Percentiles rank a stretch among this genome's conserved stretches.
phyloP scores from a whole-genome alignment of 2,329 filamentous ascomycete species.

The Cryphonectria radicalis region DNA sequence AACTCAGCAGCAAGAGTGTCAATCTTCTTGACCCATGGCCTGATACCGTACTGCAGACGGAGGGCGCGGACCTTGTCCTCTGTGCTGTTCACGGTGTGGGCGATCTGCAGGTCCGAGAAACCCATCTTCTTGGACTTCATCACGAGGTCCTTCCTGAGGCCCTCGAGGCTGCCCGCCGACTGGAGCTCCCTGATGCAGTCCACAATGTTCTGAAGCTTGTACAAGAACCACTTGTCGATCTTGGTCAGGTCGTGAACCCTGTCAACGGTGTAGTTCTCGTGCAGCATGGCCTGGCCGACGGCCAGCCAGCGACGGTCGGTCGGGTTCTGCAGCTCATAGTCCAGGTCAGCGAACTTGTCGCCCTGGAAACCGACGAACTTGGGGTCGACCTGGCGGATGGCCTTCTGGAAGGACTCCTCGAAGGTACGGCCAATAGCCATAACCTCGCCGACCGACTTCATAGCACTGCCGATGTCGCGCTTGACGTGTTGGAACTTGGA shows the following conservation, averaged over 20 bases:
- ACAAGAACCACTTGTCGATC: slow-evolving; percentile 99
- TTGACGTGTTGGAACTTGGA: slow-evolving; percentile 99
- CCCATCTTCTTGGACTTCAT: slow-evolving; percentile 95
- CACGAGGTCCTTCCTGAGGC: slow-evolving; percentile 85
- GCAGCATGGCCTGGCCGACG: slow-evolving; percentile 95
- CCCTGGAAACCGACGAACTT: slow-evolving; percentile 92
- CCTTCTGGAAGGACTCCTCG: slow-evolving; percentile 99
- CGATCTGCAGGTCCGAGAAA: slow-evolving; percentile 97
- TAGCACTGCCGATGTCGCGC: slow-evolving; percentile 93
- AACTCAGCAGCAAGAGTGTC: slow-evolving; percentile 97
- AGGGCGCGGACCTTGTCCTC: slow-evolving; percentile 89
- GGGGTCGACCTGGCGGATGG: slow-evolving; percentile 95
- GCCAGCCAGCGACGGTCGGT: slow-evolving; percentile 97
- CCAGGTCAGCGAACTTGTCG: slow-evolving; percentile 90
- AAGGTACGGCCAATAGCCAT: slow-evolving; percentile 99
- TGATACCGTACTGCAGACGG: slow-evolving; percentile 85
- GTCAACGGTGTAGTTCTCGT: slow-evolving; percentile 94
- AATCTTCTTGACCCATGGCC: slow-evolving; percentile 97
- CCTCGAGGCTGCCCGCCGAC: slow-evolving; percentile 79
- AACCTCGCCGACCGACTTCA: slow-evolving; percentile 99
- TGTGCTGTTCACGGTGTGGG: slow-evolving; percentile 78
- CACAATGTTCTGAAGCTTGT: slow-evolving; percentile 98
- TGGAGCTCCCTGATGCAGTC: slow-evolving; percentile 87
- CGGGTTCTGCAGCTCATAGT: slow-evolving; percentile 87
- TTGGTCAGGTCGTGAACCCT: slow-evolving; percentile 91